phyloP scores from a whole-genome alignment of 2,329 filamentous ascomycete genomes.

The Lachnellula hyalina region DNA sequence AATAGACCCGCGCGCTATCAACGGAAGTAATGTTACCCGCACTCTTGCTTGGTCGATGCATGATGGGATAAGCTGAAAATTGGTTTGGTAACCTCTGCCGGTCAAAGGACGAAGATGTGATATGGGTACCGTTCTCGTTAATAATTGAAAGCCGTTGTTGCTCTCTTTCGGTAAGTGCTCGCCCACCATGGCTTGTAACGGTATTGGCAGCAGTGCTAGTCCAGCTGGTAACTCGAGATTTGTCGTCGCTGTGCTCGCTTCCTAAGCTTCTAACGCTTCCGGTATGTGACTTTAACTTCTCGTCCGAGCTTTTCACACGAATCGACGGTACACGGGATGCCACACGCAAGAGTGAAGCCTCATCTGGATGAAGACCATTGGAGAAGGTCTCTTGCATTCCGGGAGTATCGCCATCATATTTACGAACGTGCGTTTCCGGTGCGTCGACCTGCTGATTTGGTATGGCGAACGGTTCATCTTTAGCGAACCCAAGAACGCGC shows the following conservation, averaged over 20 bases:
- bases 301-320: slow-evolving; percentile 41
- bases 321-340: slow-evolving; percentile 46
- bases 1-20: slow-evolving; percentile 56
- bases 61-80: slow-evolving; percentile 22
- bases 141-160: slow-evolving; percentile 59
- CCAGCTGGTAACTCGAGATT: slow-evolving; percentile 70
- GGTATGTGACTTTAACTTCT: slow-evolving; percentile 46
- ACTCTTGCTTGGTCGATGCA: slow-evolving; percentile 17
- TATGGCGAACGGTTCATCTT: slow-evolving; percentile 33
- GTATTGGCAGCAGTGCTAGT: slow-evolving; percentile 56
- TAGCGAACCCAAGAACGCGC: slow-evolving; percentile 45
- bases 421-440: slow-evolving; percentile 26
- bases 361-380: slow-evolving; percentile 34
- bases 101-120: slow-evolving; percentile 36
- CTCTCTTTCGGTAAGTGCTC: slow-evolving; percentile 38
- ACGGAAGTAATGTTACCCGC: slow-evolving; percentile 29
- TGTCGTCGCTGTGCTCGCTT: slow-evolving; percentile 41
- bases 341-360: slow-evolving; percentile 44
- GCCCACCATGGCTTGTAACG: slow-evolving; percentile 35
- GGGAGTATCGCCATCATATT: slow-evolving; percentile 22
- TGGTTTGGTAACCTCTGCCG: slow-evolving; percentile 27
- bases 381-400: slow-evolving; percentile 31
- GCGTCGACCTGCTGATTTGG: slow-evolving; percentile 51
- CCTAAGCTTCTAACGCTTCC: slow-evolving; percentile 50
- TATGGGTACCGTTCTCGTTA: slow-evolving; percentile 47